Conservation (phyloP, 495 filamentous ascomycete species). For the Aspergillus indologenus region DNA sequence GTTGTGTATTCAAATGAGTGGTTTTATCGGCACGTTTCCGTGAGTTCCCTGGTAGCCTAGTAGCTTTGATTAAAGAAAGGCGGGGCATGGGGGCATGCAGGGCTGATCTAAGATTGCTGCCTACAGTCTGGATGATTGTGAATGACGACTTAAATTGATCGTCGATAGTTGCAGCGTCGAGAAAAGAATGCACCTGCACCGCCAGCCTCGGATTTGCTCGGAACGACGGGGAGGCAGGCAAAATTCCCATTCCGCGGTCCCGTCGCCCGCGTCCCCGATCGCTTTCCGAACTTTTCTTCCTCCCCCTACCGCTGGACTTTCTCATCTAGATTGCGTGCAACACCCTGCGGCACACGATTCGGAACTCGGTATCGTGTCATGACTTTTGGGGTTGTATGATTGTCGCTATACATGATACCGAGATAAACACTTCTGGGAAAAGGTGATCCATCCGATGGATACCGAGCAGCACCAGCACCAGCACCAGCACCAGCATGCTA, state of each 20-base stretch:
- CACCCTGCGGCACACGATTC: too few relatives aligned
- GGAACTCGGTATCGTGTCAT: too few relatives aligned
- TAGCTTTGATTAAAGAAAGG: too few relatives aligned
- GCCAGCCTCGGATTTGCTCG: constrained; percentile 3
- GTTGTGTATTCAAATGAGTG: neutral
- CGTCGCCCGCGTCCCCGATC: too few relatives aligned
- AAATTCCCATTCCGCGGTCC: neutral
- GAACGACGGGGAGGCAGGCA: neutral
- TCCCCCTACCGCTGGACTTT: neutral
- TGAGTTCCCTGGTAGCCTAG: too few relatives aligned
- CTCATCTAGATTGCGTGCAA: neutral
- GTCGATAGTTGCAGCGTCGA: neutral
- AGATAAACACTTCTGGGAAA: too few relatives aligned
- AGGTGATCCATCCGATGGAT: too few relatives aligned
- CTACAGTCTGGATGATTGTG: neutral
- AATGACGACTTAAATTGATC: neutral
- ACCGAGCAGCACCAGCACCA: neutral
- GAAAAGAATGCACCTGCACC: neutral
- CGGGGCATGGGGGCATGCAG: neutral
- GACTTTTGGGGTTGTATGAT: too few relatives aligned
- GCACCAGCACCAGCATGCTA: too few relatives aligned
- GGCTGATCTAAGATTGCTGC: neutral
- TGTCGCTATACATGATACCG: too few relatives aligned
- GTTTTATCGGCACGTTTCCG: too few relatives aligned
- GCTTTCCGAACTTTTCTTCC: neutral